Evolutionary conservation across 1,284 basidiomycete species (phyloP).

Genomic region (Irpex lacteus): DNA sequence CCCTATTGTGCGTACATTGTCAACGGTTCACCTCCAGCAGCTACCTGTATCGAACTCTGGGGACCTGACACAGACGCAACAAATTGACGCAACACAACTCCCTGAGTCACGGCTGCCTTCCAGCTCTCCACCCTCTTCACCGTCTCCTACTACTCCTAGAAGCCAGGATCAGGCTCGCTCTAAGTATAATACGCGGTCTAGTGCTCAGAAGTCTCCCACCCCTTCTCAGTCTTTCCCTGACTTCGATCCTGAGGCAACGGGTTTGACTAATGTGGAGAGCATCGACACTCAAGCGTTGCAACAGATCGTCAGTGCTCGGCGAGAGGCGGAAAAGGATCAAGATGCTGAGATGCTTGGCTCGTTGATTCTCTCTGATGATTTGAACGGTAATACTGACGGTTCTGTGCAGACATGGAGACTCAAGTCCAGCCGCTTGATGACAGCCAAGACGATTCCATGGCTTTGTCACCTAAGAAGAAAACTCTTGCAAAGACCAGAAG

Average conservation of each 20-base stretch:
- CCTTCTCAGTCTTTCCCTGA: conserved; percentile 33
- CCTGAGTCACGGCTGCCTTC: conserved; percentile 6
- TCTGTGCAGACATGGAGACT: conserved; percentile 42
- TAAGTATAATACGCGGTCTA: not conserved
- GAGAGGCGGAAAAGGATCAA: conserved; percentile 26
- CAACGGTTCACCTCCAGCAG: not conserved
- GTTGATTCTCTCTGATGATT: not conserved
- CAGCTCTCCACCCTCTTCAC: conserved; percentile 10
- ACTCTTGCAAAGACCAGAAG: not conserved
- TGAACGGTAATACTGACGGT: not conserved
- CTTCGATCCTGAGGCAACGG: conserved; percentile 12
- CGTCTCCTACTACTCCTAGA: conserved; percentile 14
- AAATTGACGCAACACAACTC: conserved; percentile 15
- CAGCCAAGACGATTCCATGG: conserved; percentile 32
- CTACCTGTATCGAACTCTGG: not conserved
- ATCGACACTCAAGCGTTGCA: conserved; percentile 43
- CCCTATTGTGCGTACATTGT: not conserved
- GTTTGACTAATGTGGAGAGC: conserved; percentile 11
- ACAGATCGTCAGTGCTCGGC: conserved; percentile 32
- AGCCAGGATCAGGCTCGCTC: not conserved
- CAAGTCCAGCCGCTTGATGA: conserved; percentile 27
- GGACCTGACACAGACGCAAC: conserved; percentile 27
- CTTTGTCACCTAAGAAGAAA: conserved; percentile 30
- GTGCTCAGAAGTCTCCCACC: conserved; percentile 19
- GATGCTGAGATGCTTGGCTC: conserved; percentile 44